Percentiles rank a stretch among this genome's conserved stretches.
Evolutionary conservation across 83 land plant species (phyloP).

Genomic region (Picea abies): DNA sequence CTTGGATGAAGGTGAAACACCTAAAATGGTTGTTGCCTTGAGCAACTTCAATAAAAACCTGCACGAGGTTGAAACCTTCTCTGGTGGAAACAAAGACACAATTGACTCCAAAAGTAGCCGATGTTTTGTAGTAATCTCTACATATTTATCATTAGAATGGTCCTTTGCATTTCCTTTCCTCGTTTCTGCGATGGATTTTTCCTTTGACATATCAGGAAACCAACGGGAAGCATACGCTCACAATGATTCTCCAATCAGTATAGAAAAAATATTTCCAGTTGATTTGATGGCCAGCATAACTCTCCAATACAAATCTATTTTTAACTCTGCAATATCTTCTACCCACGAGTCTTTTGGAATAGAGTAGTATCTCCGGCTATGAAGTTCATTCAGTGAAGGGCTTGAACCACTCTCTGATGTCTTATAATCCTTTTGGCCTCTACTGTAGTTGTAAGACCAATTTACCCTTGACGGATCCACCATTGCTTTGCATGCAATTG

Average conservation of each 20-base stretch:
- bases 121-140: conserved; percentile 36
- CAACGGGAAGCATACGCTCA: conserved; percentile 29
- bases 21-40: conserved; percentile 56
- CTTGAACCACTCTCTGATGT: background rate
- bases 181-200: conserved; percentile 8
- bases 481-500: conserved; percentile 37
- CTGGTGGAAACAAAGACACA: conserved; percentile 60
- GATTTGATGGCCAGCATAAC: conserved; percentile 65
- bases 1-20: conserved; percentile 51
- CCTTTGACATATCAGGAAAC: conserved; percentile 34
- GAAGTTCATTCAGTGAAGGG: conserved; percentile 12
- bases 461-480: conserved; percentile 30
- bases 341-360: conserved; percentile 58
- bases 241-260: conserved; percentile 31
- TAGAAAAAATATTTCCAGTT: conserved; percentile 24
- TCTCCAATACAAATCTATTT: conserved; percentile 56
- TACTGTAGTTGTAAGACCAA: conserved; percentile 25
- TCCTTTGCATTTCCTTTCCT: conserved; percentile 19
- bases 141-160: conserved; percentile 12
- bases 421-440: conserved; percentile 16
- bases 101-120: conserved; percentile 61
- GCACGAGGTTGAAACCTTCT: conserved; percentile 54
- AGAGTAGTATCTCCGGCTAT: conserved; percentile 19
- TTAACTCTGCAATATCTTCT: conserved; percentile 59
- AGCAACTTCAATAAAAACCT: conserved; percentile 65